Percentiles rank a stretch among this genome's conserved stretches.
Conservation (phyloP, 441 rosid genomes). For the Brassica hybrid region DNA sequence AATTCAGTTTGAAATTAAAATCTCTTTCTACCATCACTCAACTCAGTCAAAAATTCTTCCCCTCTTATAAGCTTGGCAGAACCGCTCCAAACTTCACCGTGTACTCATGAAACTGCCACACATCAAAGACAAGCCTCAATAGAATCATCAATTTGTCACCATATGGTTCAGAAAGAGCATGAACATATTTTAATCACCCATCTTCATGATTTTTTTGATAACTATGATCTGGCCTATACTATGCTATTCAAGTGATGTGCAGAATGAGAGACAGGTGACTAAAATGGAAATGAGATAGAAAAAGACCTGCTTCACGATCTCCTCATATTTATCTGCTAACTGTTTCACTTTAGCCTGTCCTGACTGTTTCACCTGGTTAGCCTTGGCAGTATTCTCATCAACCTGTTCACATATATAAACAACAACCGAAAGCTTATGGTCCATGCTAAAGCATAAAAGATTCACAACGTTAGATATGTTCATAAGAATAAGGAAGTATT, state of each 20-base stretch:
- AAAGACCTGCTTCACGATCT: constrained; percentile 69
- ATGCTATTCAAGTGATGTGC: not conserved
- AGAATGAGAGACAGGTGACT: not conserved
- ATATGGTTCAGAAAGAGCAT: too few species aligned
- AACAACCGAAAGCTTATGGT: constrained; percentile 6
- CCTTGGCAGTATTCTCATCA: constrained; percentile 63
- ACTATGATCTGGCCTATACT: too few species aligned
- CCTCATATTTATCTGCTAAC: constrained; percentile 59
- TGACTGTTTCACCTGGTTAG: constrained; percentile 61
- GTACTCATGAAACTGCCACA: constrained; percentile 58
- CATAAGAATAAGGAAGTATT: constrained; percentile 6
- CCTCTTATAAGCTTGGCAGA: constrained; percentile 31
- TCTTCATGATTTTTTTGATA: too few species aligned
- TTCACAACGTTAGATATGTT: not conserved
- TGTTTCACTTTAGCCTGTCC: constrained; percentile 62
- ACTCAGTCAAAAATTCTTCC: not conserved
- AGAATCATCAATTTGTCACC: too few species aligned
- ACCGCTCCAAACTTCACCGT: constrained; percentile 42
- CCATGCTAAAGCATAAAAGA: constrained; percentile 9
- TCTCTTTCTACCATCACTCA: constrained; percentile 8
- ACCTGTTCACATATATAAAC: constrained; percentile 54
- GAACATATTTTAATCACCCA: too few species aligned
- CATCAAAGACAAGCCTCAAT: constrained; percentile 14
- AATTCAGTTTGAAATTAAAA: not conserved
- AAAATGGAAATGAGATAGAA: not conserved